Percentiles rank a stretch among this genome's conserved stretches.
These are phyloP conservation scores for Penicillium sp. DNA, from an alignment of 2,329 filamentous ascomycete species.

Conservation along the genomic window DNA sequence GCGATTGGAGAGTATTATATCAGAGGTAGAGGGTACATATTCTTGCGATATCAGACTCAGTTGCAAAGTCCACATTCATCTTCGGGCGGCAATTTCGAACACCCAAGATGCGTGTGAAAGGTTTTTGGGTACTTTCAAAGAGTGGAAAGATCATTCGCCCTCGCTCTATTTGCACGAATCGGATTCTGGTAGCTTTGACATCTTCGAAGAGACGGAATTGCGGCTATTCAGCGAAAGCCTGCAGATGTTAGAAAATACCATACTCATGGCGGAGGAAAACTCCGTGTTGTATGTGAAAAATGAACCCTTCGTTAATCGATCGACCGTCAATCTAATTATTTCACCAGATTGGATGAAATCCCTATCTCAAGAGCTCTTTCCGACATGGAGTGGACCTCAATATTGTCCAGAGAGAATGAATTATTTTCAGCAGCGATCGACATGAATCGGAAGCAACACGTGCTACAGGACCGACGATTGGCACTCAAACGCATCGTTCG, in stretches of 20 bases:
- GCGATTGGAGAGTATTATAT: neutral
- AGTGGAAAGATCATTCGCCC: neutral
- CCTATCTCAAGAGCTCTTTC: neutral
- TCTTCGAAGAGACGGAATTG: neutral
- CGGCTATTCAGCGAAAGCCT: neutral
- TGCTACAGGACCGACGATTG: neutral
- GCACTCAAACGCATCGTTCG: neutral
- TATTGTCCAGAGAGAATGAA: neutral
- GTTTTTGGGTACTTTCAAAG: neutral
- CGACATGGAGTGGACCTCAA: neutral
- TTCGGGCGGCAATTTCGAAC: neutral
- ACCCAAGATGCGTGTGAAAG: neutral
- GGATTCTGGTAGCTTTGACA: neutral
- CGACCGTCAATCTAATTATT: neutral
- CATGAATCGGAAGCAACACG: neutral
- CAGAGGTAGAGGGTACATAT: neutral
- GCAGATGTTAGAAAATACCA: neutral
- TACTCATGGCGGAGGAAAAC: neutral
- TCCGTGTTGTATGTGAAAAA: neutral
- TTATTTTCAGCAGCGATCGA: neutral
- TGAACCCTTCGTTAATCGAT: neutral
- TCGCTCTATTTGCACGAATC: neutral
- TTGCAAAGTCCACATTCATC: neutral
- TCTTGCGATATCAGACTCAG: neutral
- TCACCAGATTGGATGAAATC: neutral